Percentiles rank a stretch among this genome's conserved stretches.
Evolutionary conservation across 257 asterid genomes (phyloP).

Genomic region (Coffea eugenioides): DNA sequence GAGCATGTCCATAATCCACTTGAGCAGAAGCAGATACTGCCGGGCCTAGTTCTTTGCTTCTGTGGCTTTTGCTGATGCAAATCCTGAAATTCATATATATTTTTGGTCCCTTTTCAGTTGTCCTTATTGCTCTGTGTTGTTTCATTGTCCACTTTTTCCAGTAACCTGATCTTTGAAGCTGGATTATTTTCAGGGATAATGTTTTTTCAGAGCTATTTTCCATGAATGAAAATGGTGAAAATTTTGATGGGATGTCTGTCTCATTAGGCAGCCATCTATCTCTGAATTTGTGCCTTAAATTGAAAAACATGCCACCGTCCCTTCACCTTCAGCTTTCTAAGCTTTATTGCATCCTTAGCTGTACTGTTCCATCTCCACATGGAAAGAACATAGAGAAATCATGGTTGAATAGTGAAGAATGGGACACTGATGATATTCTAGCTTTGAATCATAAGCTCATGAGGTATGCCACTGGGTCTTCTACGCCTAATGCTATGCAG

Average conservation of each 20-base stretch:
- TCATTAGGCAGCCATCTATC: conserved; percentile 51
- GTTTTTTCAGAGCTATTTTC: conserved; percentile 59
- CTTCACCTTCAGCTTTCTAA: conserved; percentile 31
- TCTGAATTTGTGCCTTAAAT: conserved; percentile 59
- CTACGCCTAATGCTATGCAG: conserved; percentile 17
- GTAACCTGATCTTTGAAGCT: conserved; percentile 8
- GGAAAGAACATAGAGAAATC: conserved; percentile 26
- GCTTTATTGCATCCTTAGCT: conserved; percentile 61
- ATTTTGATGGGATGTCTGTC: conserved; percentile 43
- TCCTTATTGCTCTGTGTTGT: not conserved
- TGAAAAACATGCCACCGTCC: conserved; percentile 48
- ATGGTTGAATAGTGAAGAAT: conserved; percentile 27
- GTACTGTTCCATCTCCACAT: conserved; percentile 20
- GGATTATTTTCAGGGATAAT: conserved; percentile 49
- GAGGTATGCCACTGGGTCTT: conserved; percentile 38
- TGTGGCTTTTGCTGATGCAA: not conserved
- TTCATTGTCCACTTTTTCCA: conserved; percentile 2
- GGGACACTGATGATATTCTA: conserved; percentile 38
- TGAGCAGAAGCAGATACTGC: not conserved
- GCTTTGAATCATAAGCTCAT: conserved; percentile 51
- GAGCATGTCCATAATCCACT: not conserved
- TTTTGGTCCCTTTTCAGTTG: not conserved
- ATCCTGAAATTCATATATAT: not conserved
- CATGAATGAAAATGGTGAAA: conserved; percentile 59
- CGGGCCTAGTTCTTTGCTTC: not conserved